Conservation (phyloP, 345 rosid species). For the Salix koriyanagi region DNA sequence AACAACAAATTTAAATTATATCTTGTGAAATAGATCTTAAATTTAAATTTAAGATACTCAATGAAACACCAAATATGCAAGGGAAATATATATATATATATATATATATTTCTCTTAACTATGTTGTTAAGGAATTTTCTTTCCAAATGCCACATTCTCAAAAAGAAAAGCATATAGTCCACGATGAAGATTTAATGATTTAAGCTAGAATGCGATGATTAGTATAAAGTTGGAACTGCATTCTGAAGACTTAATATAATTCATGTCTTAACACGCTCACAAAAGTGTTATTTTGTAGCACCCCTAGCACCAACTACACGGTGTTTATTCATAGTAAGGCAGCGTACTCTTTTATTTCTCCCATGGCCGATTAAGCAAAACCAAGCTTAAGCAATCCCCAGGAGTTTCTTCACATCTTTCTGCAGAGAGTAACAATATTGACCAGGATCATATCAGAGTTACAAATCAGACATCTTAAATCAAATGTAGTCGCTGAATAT, state of each 20-base stretch:
- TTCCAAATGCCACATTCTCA: not conserved
- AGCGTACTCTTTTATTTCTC: not conserved
- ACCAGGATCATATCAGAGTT: not conserved
- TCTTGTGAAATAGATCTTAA: too few relatives aligned
- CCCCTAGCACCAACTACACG: not conserved
- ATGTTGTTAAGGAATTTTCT: not conserved
- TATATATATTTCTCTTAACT: too few relatives aligned
- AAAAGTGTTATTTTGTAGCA: not conserved
- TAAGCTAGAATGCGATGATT: not conserved
- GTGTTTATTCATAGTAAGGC: conserved; percentile 4
- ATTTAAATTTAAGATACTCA: too few relatives aligned
- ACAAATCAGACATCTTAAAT: not conserved
- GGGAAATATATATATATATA: too few relatives aligned
- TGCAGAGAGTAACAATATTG: conserved; percentile 27
- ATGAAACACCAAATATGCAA: too few relatives aligned
- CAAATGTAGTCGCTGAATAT: not conserved
- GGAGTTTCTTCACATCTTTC: conserved; percentile 72
- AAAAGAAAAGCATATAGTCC: not conserved
- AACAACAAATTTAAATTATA: too few relatives aligned
- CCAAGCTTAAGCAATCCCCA: conserved; percentile 27
- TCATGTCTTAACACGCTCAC: not conserved
- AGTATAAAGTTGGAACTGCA: not conserved
- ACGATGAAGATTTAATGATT: not conserved
- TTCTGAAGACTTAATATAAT: not conserved
- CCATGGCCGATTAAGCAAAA: not conserved